phyloP scores from a whole-genome alignment of 805 yeast genomes.

The Priceomyces carsonii region DNA sequence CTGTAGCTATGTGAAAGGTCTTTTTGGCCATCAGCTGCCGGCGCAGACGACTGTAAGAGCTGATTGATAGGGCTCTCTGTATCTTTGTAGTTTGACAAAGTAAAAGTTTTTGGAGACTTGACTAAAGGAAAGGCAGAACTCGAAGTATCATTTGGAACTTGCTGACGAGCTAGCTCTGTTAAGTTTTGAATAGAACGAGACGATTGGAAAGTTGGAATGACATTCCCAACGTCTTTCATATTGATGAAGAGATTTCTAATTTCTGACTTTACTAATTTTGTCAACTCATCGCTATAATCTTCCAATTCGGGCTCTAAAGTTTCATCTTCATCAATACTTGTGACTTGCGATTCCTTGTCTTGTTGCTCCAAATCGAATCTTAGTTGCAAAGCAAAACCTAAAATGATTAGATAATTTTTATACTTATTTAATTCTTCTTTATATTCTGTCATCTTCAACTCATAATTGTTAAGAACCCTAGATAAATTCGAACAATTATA shows the following conservation, averaged over 20 bases:
- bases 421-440: slow-evolving; percentile 46
- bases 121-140: slow-evolving; percentile 25
- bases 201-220: slow-evolving; percentile 35
- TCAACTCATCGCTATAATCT: slow-evolving; percentile 29
- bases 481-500: slow-evolving; percentile 34
- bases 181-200: slow-evolving; percentile 23
- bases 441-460: slow-evolving; percentile 42
- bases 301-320: slow-evolving; percentile 1
- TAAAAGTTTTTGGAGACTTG: slow-evolving; percentile 43
- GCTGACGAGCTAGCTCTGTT: slow-evolving; percentile 6
- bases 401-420: slow-evolving; percentile 43
- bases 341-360: slow-evolving; percentile 6
- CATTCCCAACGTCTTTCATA: slow-evolving; percentile 30
- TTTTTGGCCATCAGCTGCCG: slow-evolving; percentile 8
- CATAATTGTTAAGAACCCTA: slow-evolving; percentile 39
- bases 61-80: slow-evolving; percentile 38
- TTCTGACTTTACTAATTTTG: slow-evolving; percentile 33
- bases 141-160: slow-evolving; percentile 15
- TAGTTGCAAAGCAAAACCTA: slow-evolving; percentile 49
- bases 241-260: slow-evolving; percentile 30
- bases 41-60: slow-evolving; percentile 22
- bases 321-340: slow-evolving; percentile 12
- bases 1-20: slow-evolving; percentile 31
- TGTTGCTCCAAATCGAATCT: slow-evolving; percentile 39
- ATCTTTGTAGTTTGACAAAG: slow-evolving; percentile 36